These are phyloP conservation scores for Saccharomycopsis babjevae DNA, from an alignment of 805 yeast genomes.

Conservation along the genomic window DNA sequence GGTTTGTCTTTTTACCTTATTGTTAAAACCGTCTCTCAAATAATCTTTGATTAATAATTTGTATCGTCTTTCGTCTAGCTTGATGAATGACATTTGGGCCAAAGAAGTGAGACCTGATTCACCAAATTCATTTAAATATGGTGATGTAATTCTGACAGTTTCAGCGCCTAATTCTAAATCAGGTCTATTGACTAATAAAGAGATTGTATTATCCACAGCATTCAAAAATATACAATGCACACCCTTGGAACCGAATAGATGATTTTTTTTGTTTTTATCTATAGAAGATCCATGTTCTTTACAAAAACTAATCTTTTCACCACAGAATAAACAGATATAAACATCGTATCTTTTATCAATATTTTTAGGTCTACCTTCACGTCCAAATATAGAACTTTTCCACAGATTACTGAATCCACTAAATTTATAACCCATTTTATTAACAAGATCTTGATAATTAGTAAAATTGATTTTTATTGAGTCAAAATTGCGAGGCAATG, in stretches of 20 bases:
- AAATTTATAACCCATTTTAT: neutral
- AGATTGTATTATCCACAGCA: slow-evolving; percentile 24
- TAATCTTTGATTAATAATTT: slow-evolving; percentile 47
- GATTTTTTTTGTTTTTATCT: neutral
- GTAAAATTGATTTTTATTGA: slow-evolving; percentile 23
- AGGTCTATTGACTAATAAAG: slow-evolving; percentile 21
- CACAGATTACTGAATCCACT: neutral
- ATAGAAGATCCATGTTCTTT: neutral
- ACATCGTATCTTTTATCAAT: slow-evolving; percentile 28
- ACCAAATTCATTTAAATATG: slow-evolving; percentile 67
- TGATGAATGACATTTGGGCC: slow-evolving; percentile 1
- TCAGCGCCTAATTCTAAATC: slow-evolving; percentile 16
- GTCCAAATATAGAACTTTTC: neutral
- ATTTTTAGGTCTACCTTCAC: neutral
- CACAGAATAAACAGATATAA: slow-evolving; percentile 37
- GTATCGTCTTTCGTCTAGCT: slow-evolving; percentile 42
- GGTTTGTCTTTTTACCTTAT: slow-evolving; percentile 33
- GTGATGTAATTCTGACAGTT: slow-evolving; percentile 39
- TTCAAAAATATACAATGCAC: slow-evolving; percentile 13
- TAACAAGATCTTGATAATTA: slow-evolving; percentile 22
- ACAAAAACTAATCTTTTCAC: slow-evolving; percentile 27
- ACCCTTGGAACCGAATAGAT: neutral
- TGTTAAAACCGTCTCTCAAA: slow-evolving; percentile 49
- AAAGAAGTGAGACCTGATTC: slow-evolving; percentile 49
- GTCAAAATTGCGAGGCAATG: slow-evolving; percentile 38